These are phyloP conservation scores for Wallacemonas collosoma DNA, from an alignment of 208 protist species.

Conservation along the genomic window DNA sequence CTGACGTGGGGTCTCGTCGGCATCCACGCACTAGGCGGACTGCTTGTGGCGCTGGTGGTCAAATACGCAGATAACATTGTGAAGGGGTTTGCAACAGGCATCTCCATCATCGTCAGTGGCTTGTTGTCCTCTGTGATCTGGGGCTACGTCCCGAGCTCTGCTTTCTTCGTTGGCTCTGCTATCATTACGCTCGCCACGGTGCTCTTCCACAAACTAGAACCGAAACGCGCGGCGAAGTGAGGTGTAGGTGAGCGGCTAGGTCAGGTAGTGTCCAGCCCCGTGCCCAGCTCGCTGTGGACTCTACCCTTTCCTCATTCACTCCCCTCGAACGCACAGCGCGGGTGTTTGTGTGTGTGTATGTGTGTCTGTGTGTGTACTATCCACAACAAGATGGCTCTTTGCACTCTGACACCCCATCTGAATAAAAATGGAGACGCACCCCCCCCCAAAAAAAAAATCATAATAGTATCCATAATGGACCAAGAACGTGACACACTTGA, in stretches of 20 bases:
- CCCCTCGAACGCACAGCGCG: no score
- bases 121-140: constrained; percentile 60
- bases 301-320: no score
- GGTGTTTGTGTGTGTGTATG: no score
- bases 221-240: constrained; percentile 16
- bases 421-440: not conserved
- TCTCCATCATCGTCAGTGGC: constrained; percentile 77
- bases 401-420: no score
- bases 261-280: no score
- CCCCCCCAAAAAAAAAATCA: not conserved
- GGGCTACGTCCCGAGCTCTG: constrained; percentile 35
- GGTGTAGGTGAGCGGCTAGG: not conserved
- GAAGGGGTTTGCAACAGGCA: constrained; percentile 84
- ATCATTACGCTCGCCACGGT: constrained; percentile 60
- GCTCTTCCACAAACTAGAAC: constrained; percentile 70
- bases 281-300: no score
- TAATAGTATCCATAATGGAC: not conserved
- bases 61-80: constrained; percentile 90
- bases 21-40: constrained; percentile 76
- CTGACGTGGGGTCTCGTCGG: constrained; percentile 66
- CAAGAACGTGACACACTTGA: no score
- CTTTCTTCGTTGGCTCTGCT: constrained; percentile 51
- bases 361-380: no score
- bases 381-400: no score
- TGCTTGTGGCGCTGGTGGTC: constrained; percentile 79